Base-by-base conservation (phyloP, 192 early-diverging fungal genomes). In the Linnemannia schmuckeri region DNA sequence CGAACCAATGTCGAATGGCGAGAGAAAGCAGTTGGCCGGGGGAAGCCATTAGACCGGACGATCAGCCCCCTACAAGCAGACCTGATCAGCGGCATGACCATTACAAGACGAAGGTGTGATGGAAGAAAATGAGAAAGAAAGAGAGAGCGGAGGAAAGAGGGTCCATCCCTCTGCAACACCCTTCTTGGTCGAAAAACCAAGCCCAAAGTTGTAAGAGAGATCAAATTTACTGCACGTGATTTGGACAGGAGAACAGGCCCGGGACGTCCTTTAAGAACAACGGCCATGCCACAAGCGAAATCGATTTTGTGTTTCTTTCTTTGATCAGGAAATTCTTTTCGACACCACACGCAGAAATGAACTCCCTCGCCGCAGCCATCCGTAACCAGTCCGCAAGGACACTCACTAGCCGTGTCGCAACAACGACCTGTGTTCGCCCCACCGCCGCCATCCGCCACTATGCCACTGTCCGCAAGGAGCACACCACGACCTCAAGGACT, bases 391-490 rank as follows among this genome's bases (percentile, higher is more conserved):
- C 49, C 41, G 61, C 75, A n/a, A 66, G 57, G 57, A 40, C 57
- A 1, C 12, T 33, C 30, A 35, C 61, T 42, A 54, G 40, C 66
- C 74, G 55, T 24, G 17, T 75, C 37, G 49, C 70, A 27, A 27
- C 66, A 18, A 54, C 76, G 30, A 44, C 38, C 61, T 22, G 41
- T 18, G 72, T 74, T 27, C 77, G 83, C 46, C 78, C 83, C 44
- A 63, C 61, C 7, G 33, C 68, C 20, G 78, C 83, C 27, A 47
- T 76, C 40, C 83, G 83, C 38, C 79, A 86, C 57, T 86, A 86
- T 44, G 75, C 83, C 57, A 86, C 78, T 6, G 83, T 76, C 42
- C 74, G 79, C 37, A 86, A 86, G 75, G 83, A 85, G 44, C 83
- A 86, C 37, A 86, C 79, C 33, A 49, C 78, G 1, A 57, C 68